Evolutionary conservation across 371 early-diverging fungal species (phyloP).

Genomic region (Apophysomyces ossiformis): DNA sequence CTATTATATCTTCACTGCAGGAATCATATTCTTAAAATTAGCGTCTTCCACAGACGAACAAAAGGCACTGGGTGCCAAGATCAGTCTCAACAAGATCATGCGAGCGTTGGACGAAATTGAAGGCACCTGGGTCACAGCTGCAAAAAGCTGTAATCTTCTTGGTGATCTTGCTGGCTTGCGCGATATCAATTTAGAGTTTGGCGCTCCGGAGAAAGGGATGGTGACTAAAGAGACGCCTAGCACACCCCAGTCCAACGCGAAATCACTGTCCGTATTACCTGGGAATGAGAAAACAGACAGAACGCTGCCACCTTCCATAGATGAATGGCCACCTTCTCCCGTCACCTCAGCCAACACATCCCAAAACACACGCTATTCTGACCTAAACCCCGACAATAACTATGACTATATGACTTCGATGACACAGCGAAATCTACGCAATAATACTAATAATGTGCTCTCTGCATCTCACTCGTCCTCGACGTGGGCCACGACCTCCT

Average conservation of each 20-base stretch:
- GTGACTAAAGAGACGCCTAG: conserved; percentile 10
- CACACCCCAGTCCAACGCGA: conserved; percentile 15
- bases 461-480: conserved; percentile 4
- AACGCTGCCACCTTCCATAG: background rate
- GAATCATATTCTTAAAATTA: conserved; percentile 29
- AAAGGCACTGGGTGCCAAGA: conserved; percentile 23
- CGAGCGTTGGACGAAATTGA: conserved; percentile 33
- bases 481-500: conserved; percentile 3
- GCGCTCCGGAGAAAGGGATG: conserved; percentile 5
- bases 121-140: conserved; percentile 28
- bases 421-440: background rate
- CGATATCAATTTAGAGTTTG: conserved; percentile 30
- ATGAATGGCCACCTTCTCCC: background rate
- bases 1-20: conserved; percentile 28
- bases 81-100: conserved; percentile 36
- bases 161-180: conserved; percentile 32
- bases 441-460: background rate
- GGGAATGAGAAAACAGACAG: background rate
- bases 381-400: background rate
- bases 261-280: conserved; percentile 1
- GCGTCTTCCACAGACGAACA: conserved; percentile 15
- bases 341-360: background rate
- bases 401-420: background rate
- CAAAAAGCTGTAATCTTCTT: conserved; percentile 27
- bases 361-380: too few relatives aligned